A percentile compares a stretch with the other conserved stretches of the same genome.
phyloP scores from a whole-genome alignment of 306 rosid genomes.

The Ammopiptanthus mongolicus region DNA sequence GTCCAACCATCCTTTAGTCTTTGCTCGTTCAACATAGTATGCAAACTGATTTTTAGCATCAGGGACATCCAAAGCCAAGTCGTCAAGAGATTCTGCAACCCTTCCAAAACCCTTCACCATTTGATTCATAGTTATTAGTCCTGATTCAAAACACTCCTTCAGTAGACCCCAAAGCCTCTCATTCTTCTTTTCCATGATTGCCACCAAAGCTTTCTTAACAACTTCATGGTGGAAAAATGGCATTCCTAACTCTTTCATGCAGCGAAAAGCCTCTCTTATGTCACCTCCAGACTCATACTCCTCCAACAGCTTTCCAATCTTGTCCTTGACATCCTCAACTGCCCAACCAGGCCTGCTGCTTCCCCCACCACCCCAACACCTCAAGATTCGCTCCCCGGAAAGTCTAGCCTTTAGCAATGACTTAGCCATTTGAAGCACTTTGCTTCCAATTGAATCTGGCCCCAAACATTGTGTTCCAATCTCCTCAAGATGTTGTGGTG shows the following conservation, averaged over 20 bases:
- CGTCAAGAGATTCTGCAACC: conserved; percentile 63
- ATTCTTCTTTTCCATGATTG: conserved; percentile 57
- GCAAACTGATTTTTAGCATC: conserved; percentile 54
- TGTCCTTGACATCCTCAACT: conserved; percentile 66
- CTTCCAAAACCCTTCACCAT: conserved; percentile 66
- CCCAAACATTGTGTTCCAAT: conserved; percentile 45
- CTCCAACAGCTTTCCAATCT: conserved; percentile 56
- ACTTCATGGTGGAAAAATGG: conserved; percentile 78
- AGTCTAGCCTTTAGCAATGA: conserved; percentile 58
- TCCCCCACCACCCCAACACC: conserved; percentile 86
- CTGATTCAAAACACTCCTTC: conserved; percentile 53
- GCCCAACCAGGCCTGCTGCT: conserved; percentile 63
- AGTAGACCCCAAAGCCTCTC: conserved; percentile 61
- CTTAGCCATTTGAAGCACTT: conserved; percentile 55
- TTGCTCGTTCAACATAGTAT: conserved; percentile 44
- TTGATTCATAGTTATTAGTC: conserved; percentile 62
- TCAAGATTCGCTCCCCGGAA: conserved; percentile 59
- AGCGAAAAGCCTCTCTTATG: conserved; percentile 49
- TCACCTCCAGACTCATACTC: conserved; percentile 69
- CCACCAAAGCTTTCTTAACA: conserved; percentile 52
- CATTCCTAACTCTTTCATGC: conserved; percentile 71
- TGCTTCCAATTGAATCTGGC: conserved; percentile 43
- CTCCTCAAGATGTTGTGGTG: conserved; percentile 69
- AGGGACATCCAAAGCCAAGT: conserved; percentile 72
- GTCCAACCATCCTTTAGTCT: conserved; percentile 61